These are phyloP conservation scores for Cercospora sojina DNA, from an alignment of 2,329 filamentous ascomycete species.

Conservation along the genomic window DNA sequence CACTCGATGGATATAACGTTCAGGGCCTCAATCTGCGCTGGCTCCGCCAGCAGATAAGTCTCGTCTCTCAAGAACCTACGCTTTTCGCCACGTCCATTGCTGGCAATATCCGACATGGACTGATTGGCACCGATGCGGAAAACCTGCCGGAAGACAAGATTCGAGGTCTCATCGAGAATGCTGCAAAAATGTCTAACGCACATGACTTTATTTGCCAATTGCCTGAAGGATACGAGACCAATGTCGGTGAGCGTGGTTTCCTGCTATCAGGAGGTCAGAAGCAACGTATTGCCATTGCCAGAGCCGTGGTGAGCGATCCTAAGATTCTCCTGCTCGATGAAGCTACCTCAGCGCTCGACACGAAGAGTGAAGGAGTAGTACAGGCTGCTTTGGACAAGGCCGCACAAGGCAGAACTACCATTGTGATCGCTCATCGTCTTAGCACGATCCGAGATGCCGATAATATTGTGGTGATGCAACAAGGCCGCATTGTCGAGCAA, in stretches of 20 bases:
- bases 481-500: slow-evolving; percentile 86
- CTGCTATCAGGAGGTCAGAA: slow-evolving; percentile 88
- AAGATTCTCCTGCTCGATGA: slow-evolving; percentile 92
- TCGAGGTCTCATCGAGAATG: slow-evolving; percentile 69
- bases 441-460: not conserved
- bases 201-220: slow-evolving; percentile 84
- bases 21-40: slow-evolving; percentile 80
- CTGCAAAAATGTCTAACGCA: slow-evolving; percentile 87
- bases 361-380: slow-evolving; percentile 90
- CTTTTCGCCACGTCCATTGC: slow-evolving; percentile 88
- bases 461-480: slow-evolving; percentile 90
- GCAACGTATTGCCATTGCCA: slow-evolving; percentile 91
- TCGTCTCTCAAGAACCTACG: slow-evolving; percentile 91
- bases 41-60: slow-evolving; percentile 86
- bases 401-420: slow-evolving; percentile 83
- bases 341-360: slow-evolving; percentile 90
- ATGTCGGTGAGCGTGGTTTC: slow-evolving; percentile 94
- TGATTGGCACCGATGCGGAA: slow-evolving; percentile 81
- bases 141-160: slow-evolving; percentile 65
- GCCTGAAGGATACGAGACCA: slow-evolving; percentile 86
- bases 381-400: slow-evolving; percentile 89
- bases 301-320: slow-evolving; percentile 85
- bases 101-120: slow-evolving; percentile 84
- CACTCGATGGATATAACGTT: slow-evolving; percentile 80
- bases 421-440: slow-evolving; percentile 91